These are phyloP conservation scores for Syzygium aromaticum DNA, from an alignment of 345 rosid species.

Conservation along the genomic window DNA sequence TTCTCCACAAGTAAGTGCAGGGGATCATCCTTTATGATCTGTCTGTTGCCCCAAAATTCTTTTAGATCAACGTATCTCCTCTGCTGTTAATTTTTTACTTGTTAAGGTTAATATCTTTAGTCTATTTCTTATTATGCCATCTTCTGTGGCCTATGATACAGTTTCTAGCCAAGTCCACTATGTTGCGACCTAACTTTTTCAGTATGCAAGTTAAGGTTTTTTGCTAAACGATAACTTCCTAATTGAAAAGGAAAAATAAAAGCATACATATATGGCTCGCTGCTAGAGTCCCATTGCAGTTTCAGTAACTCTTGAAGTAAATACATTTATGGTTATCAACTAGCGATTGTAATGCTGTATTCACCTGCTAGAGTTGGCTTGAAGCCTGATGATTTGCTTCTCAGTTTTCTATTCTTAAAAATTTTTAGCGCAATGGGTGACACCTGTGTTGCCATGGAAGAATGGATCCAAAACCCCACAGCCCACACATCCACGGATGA, in stretches of 20 bases:
- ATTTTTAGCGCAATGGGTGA: constrained; percentile 43
- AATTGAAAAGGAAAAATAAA: not conserved
- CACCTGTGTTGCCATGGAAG: constrained; percentile 74
- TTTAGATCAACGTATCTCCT: not conserved
- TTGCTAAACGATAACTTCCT: not conserved
- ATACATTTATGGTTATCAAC: not conserved
- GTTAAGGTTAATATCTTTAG: not conserved
- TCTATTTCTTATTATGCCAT: not conserved
- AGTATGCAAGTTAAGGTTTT: not conserved
- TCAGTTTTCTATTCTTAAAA: not conserved
- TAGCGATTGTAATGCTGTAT: not conserved
- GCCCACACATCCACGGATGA: constrained; percentile 56
- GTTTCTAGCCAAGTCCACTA: not conserved
- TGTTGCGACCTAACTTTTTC: not conserved
- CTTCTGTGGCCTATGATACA: not conserved
- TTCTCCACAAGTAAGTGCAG: constrained; percentile 31
- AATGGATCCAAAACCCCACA: constrained; percentile 69
- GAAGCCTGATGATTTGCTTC: not conserved
- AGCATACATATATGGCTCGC: not conserved
- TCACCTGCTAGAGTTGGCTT: not conserved
- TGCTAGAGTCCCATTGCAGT: not conserved
- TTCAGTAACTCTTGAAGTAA: not conserved
- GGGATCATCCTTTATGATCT: not conserved
- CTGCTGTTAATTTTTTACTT: not conserved
- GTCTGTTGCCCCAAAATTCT: not conserved